These are phyloP conservation scores for Zelopaecilomyces penicillatus DNA, from an alignment of 2,329 filamentous ascomycete genomes.

Conservation along the genomic window DNA sequence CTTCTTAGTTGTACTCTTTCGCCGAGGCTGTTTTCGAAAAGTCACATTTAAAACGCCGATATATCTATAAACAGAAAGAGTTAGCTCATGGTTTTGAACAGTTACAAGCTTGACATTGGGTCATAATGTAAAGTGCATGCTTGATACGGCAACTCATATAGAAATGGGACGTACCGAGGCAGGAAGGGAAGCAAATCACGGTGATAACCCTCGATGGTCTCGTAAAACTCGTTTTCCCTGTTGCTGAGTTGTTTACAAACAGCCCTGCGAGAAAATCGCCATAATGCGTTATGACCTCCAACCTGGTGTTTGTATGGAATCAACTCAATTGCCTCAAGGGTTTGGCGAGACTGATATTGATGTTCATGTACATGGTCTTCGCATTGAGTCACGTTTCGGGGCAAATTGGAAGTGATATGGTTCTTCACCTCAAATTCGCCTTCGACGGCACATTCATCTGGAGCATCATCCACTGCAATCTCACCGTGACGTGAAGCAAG, in stretches of 20 bases:
- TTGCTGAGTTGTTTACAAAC: slow-evolving; percentile 99
- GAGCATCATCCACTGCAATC: slow-evolving; percentile 20
- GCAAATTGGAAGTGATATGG: slow-evolving; percentile 21
- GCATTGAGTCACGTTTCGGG: slow-evolving; percentile 32
- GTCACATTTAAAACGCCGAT: slow-evolving; percentile 96
- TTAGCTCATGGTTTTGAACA: no score
- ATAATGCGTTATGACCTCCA: slow-evolving; percentile 90
- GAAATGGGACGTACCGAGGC: slow-evolving; percentile 54
- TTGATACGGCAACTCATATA: slow-evolving; percentile 93
- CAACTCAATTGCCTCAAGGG: slow-evolving; percentile 84
- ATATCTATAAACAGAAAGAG: slow-evolving; percentile 50
- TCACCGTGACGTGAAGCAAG: slow-evolving; percentile 22
- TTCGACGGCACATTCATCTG: slow-evolving; percentile 33
- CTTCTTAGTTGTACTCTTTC: slow-evolving; percentile 46
- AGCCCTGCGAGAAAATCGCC: slow-evolving; percentile 87
- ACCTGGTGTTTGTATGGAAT: slow-evolving; percentile 98
- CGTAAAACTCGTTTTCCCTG: slow-evolving; percentile 97
- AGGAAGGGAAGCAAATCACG: slow-evolving; percentile 84
- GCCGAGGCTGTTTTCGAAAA: slow-evolving; percentile 74
- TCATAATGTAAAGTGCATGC: slow-evolving; percentile 63
- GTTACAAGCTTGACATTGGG: no score
- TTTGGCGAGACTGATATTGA: slow-evolving; percentile 44
- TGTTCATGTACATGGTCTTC: slow-evolving; percentile 45
- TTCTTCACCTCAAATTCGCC: slow-evolving; percentile 33
- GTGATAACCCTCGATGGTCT: slow-evolving; percentile 86